These are phyloP conservation scores for Kalanchoe fedtschenkoi DNA, from an alignment of 164 flowering plant species.

Conservation along the genomic window DNA sequence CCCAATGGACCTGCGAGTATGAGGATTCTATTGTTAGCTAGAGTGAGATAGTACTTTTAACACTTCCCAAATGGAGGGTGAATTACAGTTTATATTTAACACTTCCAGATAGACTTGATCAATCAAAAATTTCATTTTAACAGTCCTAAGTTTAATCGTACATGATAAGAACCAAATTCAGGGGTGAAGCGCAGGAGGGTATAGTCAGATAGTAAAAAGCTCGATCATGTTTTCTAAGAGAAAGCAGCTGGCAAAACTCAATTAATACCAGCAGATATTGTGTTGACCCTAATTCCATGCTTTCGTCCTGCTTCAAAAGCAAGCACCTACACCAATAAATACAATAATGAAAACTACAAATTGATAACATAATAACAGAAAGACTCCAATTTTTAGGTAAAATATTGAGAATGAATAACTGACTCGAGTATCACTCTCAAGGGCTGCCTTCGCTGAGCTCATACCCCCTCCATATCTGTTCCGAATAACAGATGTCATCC, in stretches of 20 bases:
- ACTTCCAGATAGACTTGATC: no score
- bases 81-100: no score
- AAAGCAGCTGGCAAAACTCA: neutral
- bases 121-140: no score
- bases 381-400: neutral
- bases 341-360: neutral
- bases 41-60: neutral
- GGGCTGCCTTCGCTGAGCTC: constrained; percentile 99
- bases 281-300: constrained; percentile 69
- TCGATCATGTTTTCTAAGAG: no score
- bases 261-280: constrained; percentile 81
- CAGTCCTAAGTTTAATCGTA: no score
- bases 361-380: neutral
- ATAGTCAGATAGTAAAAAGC: no score
- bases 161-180: neutral
- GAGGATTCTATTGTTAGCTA: neutral
- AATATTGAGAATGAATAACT: constrained; percentile 11
- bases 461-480: constrained; percentile 94
- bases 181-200: no score
- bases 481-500: neutral
- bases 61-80: no score
- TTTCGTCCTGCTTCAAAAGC: constrained; percentile 97
- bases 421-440: constrained; percentile 88
- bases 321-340: constrained; percentile 48
- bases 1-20: constrained; percentile 61